A percentile compares a stretch with the other conserved stretches of the same genome.
Conservation (phyloP, 2,329 filamentous ascomycete species). For the Colletotrichum sp. region DNA sequence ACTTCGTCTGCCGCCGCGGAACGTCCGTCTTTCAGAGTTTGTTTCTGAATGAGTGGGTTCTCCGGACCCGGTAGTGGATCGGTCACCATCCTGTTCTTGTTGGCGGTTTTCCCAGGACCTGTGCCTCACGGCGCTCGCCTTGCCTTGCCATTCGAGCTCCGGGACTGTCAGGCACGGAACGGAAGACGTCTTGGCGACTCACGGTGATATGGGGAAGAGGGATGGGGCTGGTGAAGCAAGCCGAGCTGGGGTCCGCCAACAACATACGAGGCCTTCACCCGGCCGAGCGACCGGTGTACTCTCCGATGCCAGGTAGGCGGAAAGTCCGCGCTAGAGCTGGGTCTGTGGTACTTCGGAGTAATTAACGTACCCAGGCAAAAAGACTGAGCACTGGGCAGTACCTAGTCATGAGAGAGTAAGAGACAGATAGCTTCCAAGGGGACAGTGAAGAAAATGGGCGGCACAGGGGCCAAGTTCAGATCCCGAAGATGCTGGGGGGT, state of each 20-base stretch:
- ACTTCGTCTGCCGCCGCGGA: not conserved
- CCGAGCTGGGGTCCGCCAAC: not conserved
- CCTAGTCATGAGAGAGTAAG: not conserved
- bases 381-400: not conserved
- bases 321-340: not conserved
- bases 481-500: conserved; percentile 8
- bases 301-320: not conserved
- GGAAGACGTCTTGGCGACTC: not conserved
- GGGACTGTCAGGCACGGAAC: not conserved
- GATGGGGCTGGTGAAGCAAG: not conserved
- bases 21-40: conserved; percentile 11
- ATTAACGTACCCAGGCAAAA: not conserved
- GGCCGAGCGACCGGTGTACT: conserved; percentile 1
- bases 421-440: not conserved
- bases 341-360: not conserved
- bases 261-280: not conserved
- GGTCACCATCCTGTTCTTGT: not conserved
- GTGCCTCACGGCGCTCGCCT: not conserved
- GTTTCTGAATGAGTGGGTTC: conserved; percentile 17
- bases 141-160: not conserved
- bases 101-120: not conserved
- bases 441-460: not conserved
- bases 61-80: conserved; percentile 7
- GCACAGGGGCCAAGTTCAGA: conserved; percentile 11
- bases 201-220: not conserved